These are phyloP conservation scores for Aspergillus uvarum DNA, from an alignment of 2,329 filamentous ascomycete species.

Conservation along the genomic window DNA sequence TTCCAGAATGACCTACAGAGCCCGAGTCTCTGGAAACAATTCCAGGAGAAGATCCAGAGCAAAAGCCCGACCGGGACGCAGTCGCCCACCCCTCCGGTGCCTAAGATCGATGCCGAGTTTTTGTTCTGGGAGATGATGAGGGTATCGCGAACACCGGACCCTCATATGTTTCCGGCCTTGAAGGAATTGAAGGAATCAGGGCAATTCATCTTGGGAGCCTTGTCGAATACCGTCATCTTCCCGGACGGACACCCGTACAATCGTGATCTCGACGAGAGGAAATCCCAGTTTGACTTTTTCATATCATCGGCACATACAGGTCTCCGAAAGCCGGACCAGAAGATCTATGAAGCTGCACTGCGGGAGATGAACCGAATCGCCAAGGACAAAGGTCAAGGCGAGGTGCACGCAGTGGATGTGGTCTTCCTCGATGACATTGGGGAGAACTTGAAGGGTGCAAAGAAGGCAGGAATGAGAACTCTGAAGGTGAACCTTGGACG, in stretches of 20 bases:
- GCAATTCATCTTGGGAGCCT: conserved; percentile 71
- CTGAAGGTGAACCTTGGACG: conserved; percentile 80
- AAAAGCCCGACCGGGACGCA: conserved; percentile 24
- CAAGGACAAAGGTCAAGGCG: conserved; percentile 54
- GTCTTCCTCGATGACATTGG: conserved; percentile 94
- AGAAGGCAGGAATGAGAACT: conserved; percentile 71
- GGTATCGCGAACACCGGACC: conserved; percentile 68
- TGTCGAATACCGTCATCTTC: conserved; percentile 89
- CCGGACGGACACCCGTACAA: conserved; percentile 71
- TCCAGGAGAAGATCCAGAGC: conserved; percentile 37
- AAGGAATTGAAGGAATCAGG: conserved; percentile 64
- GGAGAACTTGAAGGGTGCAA: conserved; percentile 81
- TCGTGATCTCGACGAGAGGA: conserved; percentile 59
- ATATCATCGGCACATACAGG: conserved; percentile 84
- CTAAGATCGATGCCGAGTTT: conserved; percentile 71
- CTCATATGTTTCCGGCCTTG: conserved; percentile 84
- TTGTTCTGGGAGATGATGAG: conserved; percentile 94
- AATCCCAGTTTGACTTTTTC: conserved; percentile 77
- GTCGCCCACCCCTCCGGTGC: conserved; percentile 59
- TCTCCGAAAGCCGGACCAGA: conserved; percentile 79
- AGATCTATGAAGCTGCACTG: conserved; percentile 76
- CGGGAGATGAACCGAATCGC: conserved; percentile 64
- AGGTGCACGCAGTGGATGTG: conserved; percentile 65
- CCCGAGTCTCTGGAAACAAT: conserved; percentile 67
- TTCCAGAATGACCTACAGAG: conserved; percentile 75